Conservation (phyloP, 257 asterid genomes). For the Voacanga thouarsii region DNA sequence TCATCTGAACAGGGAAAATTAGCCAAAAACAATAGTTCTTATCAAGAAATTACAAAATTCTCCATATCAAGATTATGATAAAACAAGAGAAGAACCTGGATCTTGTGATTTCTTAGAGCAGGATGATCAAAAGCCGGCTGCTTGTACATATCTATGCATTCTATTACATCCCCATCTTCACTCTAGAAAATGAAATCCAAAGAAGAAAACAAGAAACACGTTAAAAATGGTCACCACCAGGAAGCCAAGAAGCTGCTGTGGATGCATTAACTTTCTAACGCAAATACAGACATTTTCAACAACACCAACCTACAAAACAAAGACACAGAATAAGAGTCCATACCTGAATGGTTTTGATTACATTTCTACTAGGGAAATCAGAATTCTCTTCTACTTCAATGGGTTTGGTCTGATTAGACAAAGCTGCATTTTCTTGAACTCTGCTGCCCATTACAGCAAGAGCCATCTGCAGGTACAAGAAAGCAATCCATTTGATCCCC, state of each 20-base stretch:
- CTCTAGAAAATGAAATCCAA: slow-evolving; percentile 27
- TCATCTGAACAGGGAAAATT: slow-evolving; percentile 29
- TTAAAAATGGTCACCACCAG: not conserved
- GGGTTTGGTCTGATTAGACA: not conserved
- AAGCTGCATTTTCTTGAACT: not conserved
- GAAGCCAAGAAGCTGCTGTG: not conserved
- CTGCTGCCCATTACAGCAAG: not conserved
- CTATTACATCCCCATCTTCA: slow-evolving; percentile 78
- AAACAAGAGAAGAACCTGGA: slow-evolving; percentile 10
- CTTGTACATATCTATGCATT: slow-evolving; percentile 55
- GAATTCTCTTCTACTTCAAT: not conserved
- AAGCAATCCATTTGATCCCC: not conserved
- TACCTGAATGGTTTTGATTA: slow-evolving; percentile 45
- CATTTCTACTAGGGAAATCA: slow-evolving; percentile 12
- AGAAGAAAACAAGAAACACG: not conserved
- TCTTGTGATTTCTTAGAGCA: slow-evolving; percentile 43
- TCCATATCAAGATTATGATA: not conserved
- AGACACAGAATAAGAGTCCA: not conserved
- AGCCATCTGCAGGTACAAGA: slow-evolving; percentile 1
- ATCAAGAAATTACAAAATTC: not conserved
- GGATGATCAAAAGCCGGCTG: slow-evolving; percentile 74
- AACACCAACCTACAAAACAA: too few relatives aligned
- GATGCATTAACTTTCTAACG: too few relatives aligned
- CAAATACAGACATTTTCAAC: not conserved
- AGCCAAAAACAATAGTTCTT: not conserved